Conservation (phyloP, 805 yeast species). For the Lipomyces starkeyi region DNA sequence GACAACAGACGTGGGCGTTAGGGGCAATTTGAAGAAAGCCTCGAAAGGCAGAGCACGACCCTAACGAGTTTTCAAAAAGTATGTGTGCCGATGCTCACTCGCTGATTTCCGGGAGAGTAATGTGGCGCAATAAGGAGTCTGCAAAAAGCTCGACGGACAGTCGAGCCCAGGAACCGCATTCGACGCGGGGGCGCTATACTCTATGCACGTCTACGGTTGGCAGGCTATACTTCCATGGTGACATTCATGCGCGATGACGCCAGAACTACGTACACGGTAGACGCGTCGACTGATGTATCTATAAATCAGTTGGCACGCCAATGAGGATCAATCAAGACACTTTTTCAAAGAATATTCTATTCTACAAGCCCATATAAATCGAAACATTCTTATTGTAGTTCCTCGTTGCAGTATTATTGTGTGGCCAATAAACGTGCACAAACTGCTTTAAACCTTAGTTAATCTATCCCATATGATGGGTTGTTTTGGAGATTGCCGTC, state of each 20-base stretch:
- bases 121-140: slow-evolving; percentile 1
- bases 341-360: no score
- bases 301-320: no score
- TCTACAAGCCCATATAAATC: no score
- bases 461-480: not conserved
- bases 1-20: not conserved
- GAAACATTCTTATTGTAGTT: no score
- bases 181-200: not conserved
- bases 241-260: not conserved
- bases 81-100: not conserved
- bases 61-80: not conserved
- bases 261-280: not conserved
- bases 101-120: not conserved
- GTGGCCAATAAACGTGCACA: not conserved
- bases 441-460: not conserved
- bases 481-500: not conserved
- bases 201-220: not conserved
- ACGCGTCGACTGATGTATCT: not conserved
- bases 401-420: no score
- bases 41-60: not conserved
- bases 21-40: not conserved
- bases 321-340: no score
- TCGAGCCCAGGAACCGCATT: not conserved
- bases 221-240: not conserved
- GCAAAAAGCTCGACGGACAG: not conserved